Conservation (phyloP, 1,284 basidiomycete species). For the Sphaerobolus stellatus region DNA sequence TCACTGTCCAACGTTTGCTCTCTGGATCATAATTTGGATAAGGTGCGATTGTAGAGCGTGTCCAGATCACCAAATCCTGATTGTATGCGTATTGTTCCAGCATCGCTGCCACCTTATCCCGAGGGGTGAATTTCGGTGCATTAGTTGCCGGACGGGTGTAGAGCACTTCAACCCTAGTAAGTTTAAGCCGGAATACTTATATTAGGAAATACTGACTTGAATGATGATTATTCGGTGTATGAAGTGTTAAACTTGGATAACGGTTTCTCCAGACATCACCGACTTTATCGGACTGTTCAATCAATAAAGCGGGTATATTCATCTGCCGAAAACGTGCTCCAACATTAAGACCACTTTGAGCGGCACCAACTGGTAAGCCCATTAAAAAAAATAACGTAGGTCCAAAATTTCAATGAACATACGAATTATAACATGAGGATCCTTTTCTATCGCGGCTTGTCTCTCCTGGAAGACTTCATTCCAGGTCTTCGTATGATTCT, state of each 20-base stretch:
- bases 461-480: constrained; percentile 26
- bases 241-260: constrained; percentile 47
- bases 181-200: background rate
- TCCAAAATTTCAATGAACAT: background rate
- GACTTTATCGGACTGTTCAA: constrained; percentile 47
- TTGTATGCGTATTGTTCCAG: constrained; percentile 17
- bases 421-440: constrained; percentile 37
- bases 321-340: constrained; percentile 56
- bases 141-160: constrained; percentile 16
- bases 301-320: constrained; percentile 45
- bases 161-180: constrained; percentile 12
- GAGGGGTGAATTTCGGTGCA: constrained; percentile 16
- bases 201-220: background rate
- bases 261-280: constrained; percentile 57
- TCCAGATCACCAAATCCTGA: constrained; percentile 19
- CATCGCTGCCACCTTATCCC: constrained; percentile 18
- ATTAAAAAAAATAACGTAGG: background rate
- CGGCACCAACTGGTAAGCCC: constrained; percentile 41
- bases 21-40: constrained; percentile 26
- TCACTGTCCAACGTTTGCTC: constrained; percentile 33
- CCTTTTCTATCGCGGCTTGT: constrained; percentile 27
- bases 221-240: background rate
- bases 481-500: constrained; percentile 35
- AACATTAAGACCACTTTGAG: constrained; percentile 48
- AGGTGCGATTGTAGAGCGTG: constrained; percentile 12